phyloP scores from a whole-genome alignment of 345 rosid genomes.

The Bruguiera parviflora region DNA sequence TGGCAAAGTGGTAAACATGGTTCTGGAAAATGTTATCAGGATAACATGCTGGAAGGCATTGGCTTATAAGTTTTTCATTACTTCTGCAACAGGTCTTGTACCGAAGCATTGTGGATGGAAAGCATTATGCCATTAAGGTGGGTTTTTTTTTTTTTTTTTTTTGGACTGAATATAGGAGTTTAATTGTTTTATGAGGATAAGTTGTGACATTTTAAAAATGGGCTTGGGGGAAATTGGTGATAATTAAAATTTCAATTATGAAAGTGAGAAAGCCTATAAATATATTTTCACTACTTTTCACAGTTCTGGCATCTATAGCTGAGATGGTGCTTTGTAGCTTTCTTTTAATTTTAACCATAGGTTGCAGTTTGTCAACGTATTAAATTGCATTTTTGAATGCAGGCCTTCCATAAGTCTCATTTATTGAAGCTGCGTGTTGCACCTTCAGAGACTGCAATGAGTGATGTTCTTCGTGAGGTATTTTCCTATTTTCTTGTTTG shows the following conservation, averaged over 20 bases:
- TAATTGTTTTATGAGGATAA: slow-evolving; percentile 1
- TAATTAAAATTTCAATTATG: not conserved
- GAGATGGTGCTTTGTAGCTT: not conserved
- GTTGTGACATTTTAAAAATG: not conserved
- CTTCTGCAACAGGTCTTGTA: slow-evolving; percentile 64
- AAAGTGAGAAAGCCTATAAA: not conserved
- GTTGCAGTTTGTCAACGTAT: slow-evolving; percentile 8
- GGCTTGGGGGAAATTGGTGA: not conserved
- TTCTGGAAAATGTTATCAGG: slow-evolving; percentile 2
- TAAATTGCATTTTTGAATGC: slow-evolving; percentile 19
- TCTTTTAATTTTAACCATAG: not conserved
- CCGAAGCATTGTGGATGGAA: slow-evolving; percentile 68
- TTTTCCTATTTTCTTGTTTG: slow-evolving; percentile 8
- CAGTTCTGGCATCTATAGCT: not conserved
- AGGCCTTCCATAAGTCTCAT: slow-evolving; percentile 98
- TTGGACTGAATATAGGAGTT: slow-evolving; percentile 2
- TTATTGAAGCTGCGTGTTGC: slow-evolving; percentile 79
- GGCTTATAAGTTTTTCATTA: slow-evolving; percentile 8
- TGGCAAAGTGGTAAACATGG: slow-evolving; percentile 92
- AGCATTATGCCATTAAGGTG: slow-evolving; percentile 93
- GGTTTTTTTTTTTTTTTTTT: not conserved
- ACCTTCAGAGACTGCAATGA: slow-evolving; percentile 99
- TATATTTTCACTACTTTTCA: not conserved
- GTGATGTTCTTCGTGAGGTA: slow-evolving; percentile 97
- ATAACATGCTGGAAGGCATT: slow-evolving; percentile 10